These are phyloP conservation scores for Platanthera zijinensis DNA, from an alignment of 106 monocot genomes.

Conservation along the genomic window DNA sequence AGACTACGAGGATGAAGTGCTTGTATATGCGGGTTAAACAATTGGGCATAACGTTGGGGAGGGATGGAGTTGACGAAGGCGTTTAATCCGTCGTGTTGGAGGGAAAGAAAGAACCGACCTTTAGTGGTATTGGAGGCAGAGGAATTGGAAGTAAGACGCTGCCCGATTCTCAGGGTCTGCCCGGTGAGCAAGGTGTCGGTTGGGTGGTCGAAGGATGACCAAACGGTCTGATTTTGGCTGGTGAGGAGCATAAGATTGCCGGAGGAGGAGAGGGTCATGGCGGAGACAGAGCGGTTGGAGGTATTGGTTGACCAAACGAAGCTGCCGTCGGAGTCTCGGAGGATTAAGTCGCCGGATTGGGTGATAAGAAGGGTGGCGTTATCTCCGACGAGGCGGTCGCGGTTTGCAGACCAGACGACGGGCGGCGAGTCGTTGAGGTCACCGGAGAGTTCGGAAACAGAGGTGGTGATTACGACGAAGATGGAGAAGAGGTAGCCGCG, in stretches of 20 bases:
- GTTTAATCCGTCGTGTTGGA: not conserved
- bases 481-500: constrained; percentile 24
- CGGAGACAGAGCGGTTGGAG: constrained; percentile 19
- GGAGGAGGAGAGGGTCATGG: constrained; percentile 24
- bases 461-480: constrained; percentile 36
- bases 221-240: constrained; percentile 12
- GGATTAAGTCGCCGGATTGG: constrained; percentile 37
- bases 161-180: constrained; percentile 24
- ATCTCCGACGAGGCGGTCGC: constrained; percentile 21
- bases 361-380: constrained; percentile 43
- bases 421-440: constrained; percentile 4
- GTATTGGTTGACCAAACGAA: constrained; percentile 49
- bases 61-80: constrained; percentile 21
- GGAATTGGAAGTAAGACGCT: constrained; percentile 21
- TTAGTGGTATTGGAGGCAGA: constrained; percentile 5
- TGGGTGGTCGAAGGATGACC: constrained; percentile 49
- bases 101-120: constrained; percentile 16
- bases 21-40: not conserved
- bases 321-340: constrained; percentile 27
- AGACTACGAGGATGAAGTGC: not conserved
- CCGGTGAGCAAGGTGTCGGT: constrained; percentile 42
- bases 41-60: constrained; percentile 17
- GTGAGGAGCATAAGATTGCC: constrained; percentile 48
- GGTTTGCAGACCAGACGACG: constrained; percentile 60
- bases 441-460: constrained; percentile 3